A percentile compares a stretch with the other conserved stretches of the same genome.
Conservation (phyloP, 75 land plant species). For the Adiantum capillusveneris region DNA sequence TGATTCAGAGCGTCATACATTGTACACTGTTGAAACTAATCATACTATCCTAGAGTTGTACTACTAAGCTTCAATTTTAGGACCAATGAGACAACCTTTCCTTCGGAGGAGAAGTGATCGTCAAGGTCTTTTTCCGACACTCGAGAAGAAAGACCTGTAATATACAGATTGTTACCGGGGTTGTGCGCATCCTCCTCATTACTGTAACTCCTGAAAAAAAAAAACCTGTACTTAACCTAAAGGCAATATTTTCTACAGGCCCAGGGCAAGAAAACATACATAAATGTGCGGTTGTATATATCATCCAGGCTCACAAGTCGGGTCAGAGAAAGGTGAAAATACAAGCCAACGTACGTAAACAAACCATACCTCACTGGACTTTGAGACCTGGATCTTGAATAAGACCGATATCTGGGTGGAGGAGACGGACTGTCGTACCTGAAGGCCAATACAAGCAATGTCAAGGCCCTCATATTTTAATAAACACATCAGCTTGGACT, state of each 20-base stretch:
- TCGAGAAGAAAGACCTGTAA: slow-evolving; percentile 82
- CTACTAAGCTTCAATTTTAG: no score
- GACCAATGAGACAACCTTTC: slow-evolving; percentile 62
- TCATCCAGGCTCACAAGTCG: no score
- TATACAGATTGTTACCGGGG: slow-evolving; percentile 92
- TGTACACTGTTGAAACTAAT: no score
- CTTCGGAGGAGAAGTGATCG: slow-evolving; percentile 59
- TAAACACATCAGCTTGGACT: no score
- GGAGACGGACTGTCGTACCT: not conserved
- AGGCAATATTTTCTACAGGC: not conserved
- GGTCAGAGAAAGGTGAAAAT: no score
- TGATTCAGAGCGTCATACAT: no score
- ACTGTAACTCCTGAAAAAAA: slow-evolving; percentile 16
- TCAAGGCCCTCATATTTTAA: no score
- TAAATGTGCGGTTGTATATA: not conserved
- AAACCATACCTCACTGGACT: not conserved
- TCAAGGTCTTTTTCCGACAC: slow-evolving; percentile 67
- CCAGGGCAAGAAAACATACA: not conserved
- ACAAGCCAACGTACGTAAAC: no score
- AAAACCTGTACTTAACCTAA: not conserved
- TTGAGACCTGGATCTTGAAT: not conserved
- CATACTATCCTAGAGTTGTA: no score
- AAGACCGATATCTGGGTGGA: not conserved
- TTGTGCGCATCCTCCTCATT: slow-evolving; percentile 33
- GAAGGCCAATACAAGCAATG: no score